A percentile compares a stretch with the other conserved stretches of the same genome.
These are phyloP conservation scores for Lophium mytilinum DNA, from an alignment of 495 filamentous ascomycete genomes.

Conservation along the genomic window DNA sequence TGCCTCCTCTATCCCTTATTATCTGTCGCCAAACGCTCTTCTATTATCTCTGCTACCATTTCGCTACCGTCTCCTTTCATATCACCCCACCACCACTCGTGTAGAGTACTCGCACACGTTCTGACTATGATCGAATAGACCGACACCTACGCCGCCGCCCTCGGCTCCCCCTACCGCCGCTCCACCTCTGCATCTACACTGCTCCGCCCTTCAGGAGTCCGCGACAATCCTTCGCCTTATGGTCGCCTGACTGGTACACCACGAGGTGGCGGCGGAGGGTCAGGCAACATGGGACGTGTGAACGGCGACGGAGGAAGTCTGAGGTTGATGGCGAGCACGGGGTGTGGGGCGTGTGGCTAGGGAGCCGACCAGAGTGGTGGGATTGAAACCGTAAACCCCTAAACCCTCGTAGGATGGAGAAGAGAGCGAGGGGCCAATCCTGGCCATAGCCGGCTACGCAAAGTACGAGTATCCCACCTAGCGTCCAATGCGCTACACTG, in stretches of 20 bases:
- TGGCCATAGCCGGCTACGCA: background rate
- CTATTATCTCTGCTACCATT: no score
- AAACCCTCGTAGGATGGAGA: no score
- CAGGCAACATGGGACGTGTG: background rate
- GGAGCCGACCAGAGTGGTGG: no score
- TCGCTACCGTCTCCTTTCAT: no score
- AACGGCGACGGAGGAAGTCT: background rate
- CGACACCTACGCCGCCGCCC: background rate
- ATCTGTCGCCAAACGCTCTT: no score
- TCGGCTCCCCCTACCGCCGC: background rate
- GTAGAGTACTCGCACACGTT: no score
- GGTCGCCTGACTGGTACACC: background rate
- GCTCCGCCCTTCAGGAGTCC: background rate
- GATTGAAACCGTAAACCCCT: no score
- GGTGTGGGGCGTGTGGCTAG: background rate
- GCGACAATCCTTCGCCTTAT: background rate
- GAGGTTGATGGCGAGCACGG: background rate
- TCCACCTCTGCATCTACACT: background rate
- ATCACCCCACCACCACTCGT: no score
- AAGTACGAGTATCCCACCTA: background rate
- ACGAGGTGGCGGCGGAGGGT: background rate
- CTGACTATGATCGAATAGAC: no score
- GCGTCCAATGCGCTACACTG: background rate
- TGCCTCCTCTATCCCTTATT: no score
- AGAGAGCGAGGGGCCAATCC: background rate